Evolutionary conservation across 2,329 filamentous ascomycete species (phyloP), one percentile per base, ranked within the genome.

Genomic region (Cladosporium sp.): DNA sequence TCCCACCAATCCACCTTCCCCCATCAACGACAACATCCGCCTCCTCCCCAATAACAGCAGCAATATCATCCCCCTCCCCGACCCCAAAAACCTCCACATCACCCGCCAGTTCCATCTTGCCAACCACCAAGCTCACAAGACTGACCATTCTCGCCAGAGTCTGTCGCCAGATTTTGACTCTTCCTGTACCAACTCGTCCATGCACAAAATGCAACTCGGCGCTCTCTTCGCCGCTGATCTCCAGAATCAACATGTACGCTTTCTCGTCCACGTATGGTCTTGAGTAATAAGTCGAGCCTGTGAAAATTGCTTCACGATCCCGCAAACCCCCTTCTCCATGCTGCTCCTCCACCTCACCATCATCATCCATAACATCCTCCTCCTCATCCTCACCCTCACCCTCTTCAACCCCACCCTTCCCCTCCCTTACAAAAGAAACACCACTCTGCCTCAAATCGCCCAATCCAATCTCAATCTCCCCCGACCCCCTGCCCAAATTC

Each of bases 401-500:
- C 45, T 86, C 83, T 7, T 70, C 67, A 1, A 71, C 72, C 20
- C 55, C 57, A 3, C 33, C 20, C 58, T 18, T 49, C 67, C 67
- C 20, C 43, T 86, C 83, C 7, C 70, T 67, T 1, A 71, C 72
- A 56, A 93, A 78, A 13, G 82, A 81, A 40, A 96, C 75, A 12
- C 92, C 92, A 2, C 86, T 90, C 60, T 92, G 91, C 29, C 92
- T 82, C n/a, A 97, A 80, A 61, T 96, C 91, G 61, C 93, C 85
- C 2, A 97, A 70, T 0, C 88, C 79, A 27, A 97, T 74, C 4
- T 82, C 71, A 15, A 97, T 95, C 69, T 97, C 91, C 3, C 80
- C 76, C 42, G 79, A 79, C 13, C 78, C 73, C 2, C 85, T 78
- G 7, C 11, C 19, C 30, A 86, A 78, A 61, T 96, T 95, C 68